These are phyloP conservation scores for Corymbia citriodora DNA, from an alignment of 441 rosid genomes.

Conservation along the genomic window DNA sequence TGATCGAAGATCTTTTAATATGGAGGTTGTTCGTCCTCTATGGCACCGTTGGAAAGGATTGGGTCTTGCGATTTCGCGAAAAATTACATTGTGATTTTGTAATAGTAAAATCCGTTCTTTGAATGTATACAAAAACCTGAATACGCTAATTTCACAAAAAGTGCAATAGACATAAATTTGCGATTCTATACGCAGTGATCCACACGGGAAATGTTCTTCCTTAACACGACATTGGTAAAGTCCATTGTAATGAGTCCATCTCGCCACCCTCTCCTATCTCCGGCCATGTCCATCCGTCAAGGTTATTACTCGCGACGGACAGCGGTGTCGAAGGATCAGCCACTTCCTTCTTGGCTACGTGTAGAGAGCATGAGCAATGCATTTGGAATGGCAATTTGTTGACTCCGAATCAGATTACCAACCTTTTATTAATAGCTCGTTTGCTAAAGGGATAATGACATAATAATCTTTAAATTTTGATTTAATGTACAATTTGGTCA, in stretches of 20 bases:
- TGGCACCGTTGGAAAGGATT: too few relatives aligned
- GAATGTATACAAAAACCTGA: neutral
- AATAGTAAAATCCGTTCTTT: neutral
- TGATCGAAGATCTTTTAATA: too few relatives aligned
- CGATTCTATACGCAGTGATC: accelerated
- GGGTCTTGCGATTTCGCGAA: neutral
- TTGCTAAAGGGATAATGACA: too few relatives aligned
- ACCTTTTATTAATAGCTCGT: too few relatives aligned
- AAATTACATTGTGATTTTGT: neutral
- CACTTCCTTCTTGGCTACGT: neutral
- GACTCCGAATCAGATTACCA: neutral
- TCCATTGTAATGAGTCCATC: neutral
- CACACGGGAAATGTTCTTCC: neutral
- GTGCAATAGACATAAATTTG: neutral
- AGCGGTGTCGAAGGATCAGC: neutral
- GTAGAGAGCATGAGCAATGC: neutral
- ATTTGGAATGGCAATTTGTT: neutral
- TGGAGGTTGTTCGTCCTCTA: too few relatives aligned
- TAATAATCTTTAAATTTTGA: too few relatives aligned
- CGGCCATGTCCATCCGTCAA: too few relatives aligned
- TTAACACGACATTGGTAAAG: neutral
- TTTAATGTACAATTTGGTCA: too few relatives aligned
- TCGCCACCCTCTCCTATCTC: neutral
- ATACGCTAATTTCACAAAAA: accelerated
- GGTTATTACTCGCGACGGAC: neutral